phyloP scores from a whole-genome alignment of 495 filamentous ascomycete genomes.

The Lasiosphaeria miniovina region DNA sequence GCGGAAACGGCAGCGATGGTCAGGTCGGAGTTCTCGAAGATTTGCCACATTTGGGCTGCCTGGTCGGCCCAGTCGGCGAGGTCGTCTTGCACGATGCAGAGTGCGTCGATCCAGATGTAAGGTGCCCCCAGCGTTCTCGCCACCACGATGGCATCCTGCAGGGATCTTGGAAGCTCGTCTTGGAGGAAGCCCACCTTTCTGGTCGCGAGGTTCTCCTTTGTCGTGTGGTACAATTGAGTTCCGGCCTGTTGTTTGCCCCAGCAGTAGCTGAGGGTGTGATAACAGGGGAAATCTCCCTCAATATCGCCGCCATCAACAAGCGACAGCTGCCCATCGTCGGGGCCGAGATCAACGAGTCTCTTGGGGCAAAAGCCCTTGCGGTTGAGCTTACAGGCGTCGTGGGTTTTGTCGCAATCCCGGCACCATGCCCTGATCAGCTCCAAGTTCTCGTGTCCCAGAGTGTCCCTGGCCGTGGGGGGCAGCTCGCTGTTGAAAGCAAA shows the following conservation, averaged over 20 bases:
- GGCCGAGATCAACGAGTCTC: not conserved
- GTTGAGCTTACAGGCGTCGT: not conserved
- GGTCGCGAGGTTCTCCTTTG: not conserved
- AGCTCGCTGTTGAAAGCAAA: not conserved
- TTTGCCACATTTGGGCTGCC: not conserved
- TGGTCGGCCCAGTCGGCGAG: not conserved
- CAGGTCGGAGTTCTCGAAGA: not conserved
- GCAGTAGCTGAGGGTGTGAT: not conserved
- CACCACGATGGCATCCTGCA: not conserved
- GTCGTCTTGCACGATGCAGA: not conserved
- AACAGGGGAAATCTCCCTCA: not conserved
- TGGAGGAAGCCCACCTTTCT: not conserved
- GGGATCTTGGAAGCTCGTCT: not conserved
- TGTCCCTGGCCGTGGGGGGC: too few relatives aligned
- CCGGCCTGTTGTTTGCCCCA: not conserved
- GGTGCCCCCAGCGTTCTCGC: not conserved
- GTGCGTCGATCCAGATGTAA: constrained; percentile 4
- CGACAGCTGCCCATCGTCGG: not conserved
- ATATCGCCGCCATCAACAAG: not conserved
- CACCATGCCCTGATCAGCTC: not conserved
- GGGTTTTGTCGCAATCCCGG: not conserved
- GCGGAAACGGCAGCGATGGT: not conserved
- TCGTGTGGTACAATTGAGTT: not conserved
- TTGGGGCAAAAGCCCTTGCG: not conserved
- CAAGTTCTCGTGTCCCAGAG: not conserved